Evolutionary conservation across 148 eudicot species (phyloP).

Genomic region (Euryodendron excelsum): DNA sequence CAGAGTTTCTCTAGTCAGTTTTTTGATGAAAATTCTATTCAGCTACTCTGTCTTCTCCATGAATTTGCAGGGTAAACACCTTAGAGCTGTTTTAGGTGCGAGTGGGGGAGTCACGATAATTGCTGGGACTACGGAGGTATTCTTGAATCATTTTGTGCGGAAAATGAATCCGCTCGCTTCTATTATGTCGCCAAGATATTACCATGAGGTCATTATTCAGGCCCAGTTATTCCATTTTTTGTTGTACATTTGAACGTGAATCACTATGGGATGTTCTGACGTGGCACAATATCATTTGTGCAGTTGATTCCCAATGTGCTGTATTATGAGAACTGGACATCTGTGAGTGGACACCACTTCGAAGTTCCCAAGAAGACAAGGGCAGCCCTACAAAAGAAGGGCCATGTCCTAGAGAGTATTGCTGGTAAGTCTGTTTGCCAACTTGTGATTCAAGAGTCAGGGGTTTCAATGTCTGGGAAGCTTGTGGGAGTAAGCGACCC

Average conservation of each 20-base stretch:
- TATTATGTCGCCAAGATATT: conserved; percentile 38
- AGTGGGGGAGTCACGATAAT: conserved; percentile 40
- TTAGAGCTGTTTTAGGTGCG: conserved; percentile 43
- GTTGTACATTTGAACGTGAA: too few species aligned
- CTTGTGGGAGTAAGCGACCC: conserved; percentile 43
- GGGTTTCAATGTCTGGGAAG: conserved; percentile 12
- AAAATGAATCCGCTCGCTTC: conserved; percentile 37
- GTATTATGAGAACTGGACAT: conserved; percentile 46
- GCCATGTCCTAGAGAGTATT: conserved; percentile 32
- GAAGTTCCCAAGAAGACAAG: conserved; percentile 32
- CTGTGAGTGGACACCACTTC: conserved; percentile 36
- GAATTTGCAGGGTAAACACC: conserved; percentile 14
- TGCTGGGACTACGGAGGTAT: conserved; percentile 34
- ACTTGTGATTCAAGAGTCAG: conserved; percentile 27
- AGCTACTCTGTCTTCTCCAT: not conserved
- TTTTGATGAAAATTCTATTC: too few species aligned
- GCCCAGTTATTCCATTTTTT: not conserved
- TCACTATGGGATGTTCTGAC: too few species aligned
- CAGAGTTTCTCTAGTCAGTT: too few species aligned
- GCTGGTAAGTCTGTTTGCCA: conserved; percentile 42
- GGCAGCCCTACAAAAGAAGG: conserved; percentile 29
- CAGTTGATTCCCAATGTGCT: conserved; percentile 48
- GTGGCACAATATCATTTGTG: not conserved
- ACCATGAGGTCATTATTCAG: conserved; percentile 29
- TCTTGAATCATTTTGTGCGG: conserved; percentile 31